phyloP scores from a whole-genome alignment of 805 yeast species.

The Ogataea minuta region DNA sequence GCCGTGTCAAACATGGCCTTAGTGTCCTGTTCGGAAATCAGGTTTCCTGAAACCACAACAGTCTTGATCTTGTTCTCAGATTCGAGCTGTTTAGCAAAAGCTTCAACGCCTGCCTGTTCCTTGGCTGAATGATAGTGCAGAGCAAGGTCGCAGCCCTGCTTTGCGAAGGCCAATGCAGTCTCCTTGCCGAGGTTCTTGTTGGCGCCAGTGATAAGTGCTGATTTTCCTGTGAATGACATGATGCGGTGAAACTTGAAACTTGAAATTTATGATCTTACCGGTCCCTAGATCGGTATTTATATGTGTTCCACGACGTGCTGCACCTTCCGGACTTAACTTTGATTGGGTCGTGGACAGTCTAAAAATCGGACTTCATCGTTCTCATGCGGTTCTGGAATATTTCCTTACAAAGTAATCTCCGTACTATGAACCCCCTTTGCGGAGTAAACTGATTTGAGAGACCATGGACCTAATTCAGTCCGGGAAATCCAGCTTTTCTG shows the following conservation, averaged over 20 bases:
- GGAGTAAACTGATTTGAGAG: too few species aligned
- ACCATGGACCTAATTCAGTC: too few species aligned
- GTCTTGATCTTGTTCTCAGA: constrained; percentile 40
- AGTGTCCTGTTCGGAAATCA: constrained; percentile 42
- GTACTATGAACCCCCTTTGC: too few species aligned
- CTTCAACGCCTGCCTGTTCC: constrained; percentile 37
- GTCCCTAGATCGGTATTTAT: constrained; percentile 1
- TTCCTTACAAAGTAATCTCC: too few species aligned
- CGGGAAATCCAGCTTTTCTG: too few species aligned
- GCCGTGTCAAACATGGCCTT: constrained; percentile 47
- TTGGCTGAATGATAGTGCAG: constrained; percentile 52
- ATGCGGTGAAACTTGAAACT: too few species aligned
- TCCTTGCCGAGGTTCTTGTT: constrained; percentile 58
- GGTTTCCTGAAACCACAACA: constrained; percentile 41
- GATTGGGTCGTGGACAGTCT: too few species aligned
- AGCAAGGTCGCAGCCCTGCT: constrained; percentile 50
- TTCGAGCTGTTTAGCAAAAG: constrained; percentile 38
- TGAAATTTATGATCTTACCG: constrained; percentile 1
- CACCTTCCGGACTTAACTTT: too few species aligned
- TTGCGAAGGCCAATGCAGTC: constrained; percentile 56
- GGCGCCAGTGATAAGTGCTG: constrained; percentile 59
- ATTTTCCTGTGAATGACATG: constrained; percentile 43
- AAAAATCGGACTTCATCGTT: too few species aligned
- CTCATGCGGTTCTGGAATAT: too few species aligned
- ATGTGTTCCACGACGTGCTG: too few species aligned